Evolutionary conservation across 768 basidiomycete genomes (phyloP), one percentile per base, ranked within the genome.

Genomic region (Filobasidium floriforme): DNA sequence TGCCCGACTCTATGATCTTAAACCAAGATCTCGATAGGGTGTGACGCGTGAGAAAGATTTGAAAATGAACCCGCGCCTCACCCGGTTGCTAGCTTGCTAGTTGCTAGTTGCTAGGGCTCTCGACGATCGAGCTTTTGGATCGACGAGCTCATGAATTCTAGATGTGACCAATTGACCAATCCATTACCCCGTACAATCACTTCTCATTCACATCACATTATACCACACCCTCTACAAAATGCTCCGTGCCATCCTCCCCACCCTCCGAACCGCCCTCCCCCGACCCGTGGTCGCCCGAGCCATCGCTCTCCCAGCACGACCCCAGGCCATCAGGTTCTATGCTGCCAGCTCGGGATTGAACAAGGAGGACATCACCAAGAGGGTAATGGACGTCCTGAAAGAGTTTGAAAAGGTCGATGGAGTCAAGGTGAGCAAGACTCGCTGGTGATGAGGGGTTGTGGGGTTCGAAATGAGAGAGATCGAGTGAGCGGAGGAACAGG

Each of bases 391-490:
- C 67, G 87, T 92, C 57, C 80, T 96, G 77, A 88, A 89, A 81
- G 85, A 86, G 24, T 93, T 91, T 78, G 92, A 93, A 79, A 92
- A 92, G 81, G 88, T 93, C 61, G 84, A 90, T 79, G 81, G 81
- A 19, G 79, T 82, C 52, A 92, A 92, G 83, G 91, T 83, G 68
- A 57, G 81, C 85, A 61, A 57, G 26, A 26, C 14, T 12, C 46
- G 60, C 11, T 22, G 43, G 29, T 7, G 1, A n/a, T n/a, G n/a
- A n/a, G 28, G 15, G 18, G 22, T 22, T 11, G 60, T 24, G 40
- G 43, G 43, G n/a, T 40, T 41, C 32, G n/a, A n/a, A 37, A 37
- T 37, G 32, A 37, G 32, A 9, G 32, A 37, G 4, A 37, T 37
- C 15, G 19, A 2, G 51, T 5, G 29, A 52, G 15, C 55, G 29